A percentile compares a stretch with the other conserved stretches of the same genome.
Conservation (phyloP, 2,329 filamentous ascomycete species). For the Sarocladiaceae sp. region DNA sequence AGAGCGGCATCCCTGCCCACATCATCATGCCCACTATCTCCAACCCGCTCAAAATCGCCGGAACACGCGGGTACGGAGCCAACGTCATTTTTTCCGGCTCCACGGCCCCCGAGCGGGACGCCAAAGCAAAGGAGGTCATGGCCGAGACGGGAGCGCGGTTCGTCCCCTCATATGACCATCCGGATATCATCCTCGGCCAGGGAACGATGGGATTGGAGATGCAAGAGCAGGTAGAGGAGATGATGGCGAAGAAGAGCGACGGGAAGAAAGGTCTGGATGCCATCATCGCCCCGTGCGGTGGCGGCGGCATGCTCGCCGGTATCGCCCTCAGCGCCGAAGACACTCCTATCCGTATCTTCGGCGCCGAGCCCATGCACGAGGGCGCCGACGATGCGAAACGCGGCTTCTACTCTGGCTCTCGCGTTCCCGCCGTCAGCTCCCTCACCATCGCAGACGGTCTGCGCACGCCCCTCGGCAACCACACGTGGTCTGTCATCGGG, state of each 20-base stretch:
- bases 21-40: slow-evolving; percentile 91
- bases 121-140: slow-evolving; percentile 63
- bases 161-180: slow-evolving; percentile 88
- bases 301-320: slow-evolving; percentile 81
- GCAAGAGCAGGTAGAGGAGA: slow-evolving; percentile 59
- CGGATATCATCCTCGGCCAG: slow-evolving; percentile 85
- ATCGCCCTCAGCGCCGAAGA: slow-evolving; percentile 69
- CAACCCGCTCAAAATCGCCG: slow-evolving; percentile 79
- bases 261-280: slow-evolving; percentile 47
- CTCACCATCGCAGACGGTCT: slow-evolving; percentile 86
- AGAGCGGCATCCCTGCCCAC: slow-evolving; percentile 68
- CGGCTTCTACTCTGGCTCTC: slow-evolving; percentile 56
- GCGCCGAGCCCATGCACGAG: slow-evolving; percentile 75
- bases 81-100: slow-evolving; percentile 75
- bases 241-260: slow-evolving; percentile 30
- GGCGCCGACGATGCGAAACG: slow-evolving; percentile 78
- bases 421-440: slow-evolving; percentile 63
- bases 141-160: slow-evolving; percentile 67
- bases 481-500: slow-evolving; percentile 69
- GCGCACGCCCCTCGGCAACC: slow-evolving; percentile 69
- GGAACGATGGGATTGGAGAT: slow-evolving; percentile 85
- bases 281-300: slow-evolving; percentile 78
- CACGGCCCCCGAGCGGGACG: slow-evolving; percentile 75
- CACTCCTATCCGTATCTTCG: slow-evolving; percentile 72
- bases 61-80: slow-evolving; percentile 71